phyloP scores from a whole-genome alignment of 768 basidiomycete species.

The Leccinum barrowsii region DNA sequence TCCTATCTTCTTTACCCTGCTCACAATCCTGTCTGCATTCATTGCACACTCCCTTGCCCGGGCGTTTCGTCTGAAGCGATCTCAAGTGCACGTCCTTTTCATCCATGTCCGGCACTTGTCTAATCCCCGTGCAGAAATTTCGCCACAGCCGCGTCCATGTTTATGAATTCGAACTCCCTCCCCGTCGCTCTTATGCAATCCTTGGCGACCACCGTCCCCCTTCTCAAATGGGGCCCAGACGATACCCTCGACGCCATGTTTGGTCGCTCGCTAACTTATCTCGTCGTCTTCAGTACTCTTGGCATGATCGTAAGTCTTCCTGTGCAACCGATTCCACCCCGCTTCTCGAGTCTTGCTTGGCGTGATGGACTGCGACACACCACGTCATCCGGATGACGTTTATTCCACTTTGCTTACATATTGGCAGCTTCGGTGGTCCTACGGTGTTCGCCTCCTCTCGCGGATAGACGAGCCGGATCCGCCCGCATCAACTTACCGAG shows the following conservation, averaged over 20 bases:
- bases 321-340: too few relatives aligned
- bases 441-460: constrained; percentile 80
- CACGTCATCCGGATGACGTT: background rate
- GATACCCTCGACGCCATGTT: constrained; percentile 89
- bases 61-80: constrained; percentile 62
- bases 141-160: constrained; percentile 79
- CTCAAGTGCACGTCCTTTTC: constrained; percentile 62
- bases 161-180: constrained; percentile 93
- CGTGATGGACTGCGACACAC: background rate
- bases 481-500: constrained; percentile 5
- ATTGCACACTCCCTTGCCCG: constrained; percentile 63
- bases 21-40: constrained; percentile 67
- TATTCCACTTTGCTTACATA: background rate
- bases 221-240: constrained; percentile 74
- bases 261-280: constrained; percentile 84
- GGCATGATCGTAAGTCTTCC: constrained; percentile 81
- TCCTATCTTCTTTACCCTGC: constrained; percentile 78
- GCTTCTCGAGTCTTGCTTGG: background rate
- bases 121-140: constrained; percentile 50
- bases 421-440: constrained; percentile 83
- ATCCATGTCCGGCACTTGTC: background rate
- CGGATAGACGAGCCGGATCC: constrained; percentile 34
- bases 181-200: constrained; percentile 94
- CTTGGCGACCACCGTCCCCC: constrained; percentile 78
- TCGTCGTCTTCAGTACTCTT: constrained; percentile 89